Evolutionary conservation across 495 filamentous ascomycete genomes (phyloP).

Genomic region (Hypoxylon trugodes): DNA sequence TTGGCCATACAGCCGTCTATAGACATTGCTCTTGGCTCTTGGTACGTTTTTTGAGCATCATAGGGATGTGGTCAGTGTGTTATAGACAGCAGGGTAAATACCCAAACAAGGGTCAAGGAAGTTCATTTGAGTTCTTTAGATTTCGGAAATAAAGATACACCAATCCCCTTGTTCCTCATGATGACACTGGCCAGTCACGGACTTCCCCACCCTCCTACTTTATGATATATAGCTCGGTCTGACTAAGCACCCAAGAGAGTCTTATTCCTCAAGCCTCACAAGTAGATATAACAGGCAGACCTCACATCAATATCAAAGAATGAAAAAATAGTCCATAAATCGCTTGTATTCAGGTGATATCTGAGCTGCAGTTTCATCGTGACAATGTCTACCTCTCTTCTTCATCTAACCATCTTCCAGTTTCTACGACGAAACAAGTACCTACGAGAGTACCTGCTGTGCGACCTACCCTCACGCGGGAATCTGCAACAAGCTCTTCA

Average conservation of each 20-base stretch:
- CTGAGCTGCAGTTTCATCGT: too few relatives aligned
- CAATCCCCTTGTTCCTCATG: neutral
- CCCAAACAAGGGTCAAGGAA: neutral
- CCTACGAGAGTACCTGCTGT: too few relatives aligned
- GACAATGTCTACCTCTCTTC: too few relatives aligned
- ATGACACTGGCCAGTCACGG: neutral
- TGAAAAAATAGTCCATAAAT: too few relatives aligned
- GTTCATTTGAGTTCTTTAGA: neutral
- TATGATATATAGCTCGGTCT: too few relatives aligned
- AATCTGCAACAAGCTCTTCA: constrained; percentile 60
- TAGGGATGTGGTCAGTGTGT: too few relatives aligned
- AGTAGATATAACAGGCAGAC: too few relatives aligned
- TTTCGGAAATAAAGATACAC: neutral
- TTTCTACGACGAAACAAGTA: neutral
- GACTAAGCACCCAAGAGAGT: too few relatives aligned
- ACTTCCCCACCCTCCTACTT: neutral
- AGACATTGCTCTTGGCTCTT: neutral
- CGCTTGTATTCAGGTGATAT: too few relatives aligned
- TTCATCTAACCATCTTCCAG: too few relatives aligned
- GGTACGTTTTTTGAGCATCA: neutral
- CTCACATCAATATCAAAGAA: too few relatives aligned
- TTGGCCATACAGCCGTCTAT: neutral
- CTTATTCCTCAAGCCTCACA: too few relatives aligned
- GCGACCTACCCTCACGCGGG: constrained; percentile 39
- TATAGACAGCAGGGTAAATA: neutral